Evolutionary conservation across 768 basidiomycete species (phyloP).

Genomic region (Pisolithus tinctorius): DNA sequence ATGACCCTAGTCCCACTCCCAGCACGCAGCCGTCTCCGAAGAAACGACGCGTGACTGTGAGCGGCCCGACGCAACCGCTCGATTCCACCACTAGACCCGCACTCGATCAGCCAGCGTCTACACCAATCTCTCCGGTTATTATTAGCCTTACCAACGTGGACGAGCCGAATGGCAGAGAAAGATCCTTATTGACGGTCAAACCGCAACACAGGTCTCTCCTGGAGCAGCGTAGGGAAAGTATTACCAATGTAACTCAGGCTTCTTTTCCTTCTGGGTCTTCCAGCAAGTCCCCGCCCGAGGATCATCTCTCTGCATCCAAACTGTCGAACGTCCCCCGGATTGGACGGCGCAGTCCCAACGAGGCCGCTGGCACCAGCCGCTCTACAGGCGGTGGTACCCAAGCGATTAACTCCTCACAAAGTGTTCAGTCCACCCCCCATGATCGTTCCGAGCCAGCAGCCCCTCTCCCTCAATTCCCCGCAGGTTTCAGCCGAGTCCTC

Average conservation of each 20-base stretch:
- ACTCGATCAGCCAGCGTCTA: conserved; percentile 38
- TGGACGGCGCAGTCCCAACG: conserved; percentile 35
- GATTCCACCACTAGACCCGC: conserved; percentile 44
- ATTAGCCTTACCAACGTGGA: conserved; percentile 56
- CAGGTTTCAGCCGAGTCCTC: conserved; percentile 14
- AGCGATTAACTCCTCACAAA: conserved; percentile 15
- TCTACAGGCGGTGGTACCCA: conserved; percentile 19
- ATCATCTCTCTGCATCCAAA: conserved; percentile 24
- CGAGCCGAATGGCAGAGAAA: conserved; percentile 52
- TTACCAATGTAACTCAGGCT: conserved; percentile 33
- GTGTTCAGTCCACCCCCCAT: conserved; percentile 20
- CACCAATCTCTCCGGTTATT: conserved; percentile 62
- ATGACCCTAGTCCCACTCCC: conserved; percentile 31
- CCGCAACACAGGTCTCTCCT: conserved; percentile 67
- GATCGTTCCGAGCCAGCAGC: conserved; percentile 20
- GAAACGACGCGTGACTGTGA: conserved; percentile 67
- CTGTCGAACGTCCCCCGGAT: conserved; percentile 16
- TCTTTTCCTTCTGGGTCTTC: conserved; percentile 20
- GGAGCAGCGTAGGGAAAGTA: conserved; percentile 62
- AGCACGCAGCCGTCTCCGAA: conserved; percentile 39
- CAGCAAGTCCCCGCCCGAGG: conserved; percentile 17
- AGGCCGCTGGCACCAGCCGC: conserved; percentile 14
- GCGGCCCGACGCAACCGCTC: conserved; percentile 45
- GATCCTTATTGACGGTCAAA: conserved; percentile 56
- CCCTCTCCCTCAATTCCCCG: conserved; percentile 7